Base-by-base conservation (phyloP, 2,329 filamentous ascomycete species). In the Penicillium sp. region DNA sequence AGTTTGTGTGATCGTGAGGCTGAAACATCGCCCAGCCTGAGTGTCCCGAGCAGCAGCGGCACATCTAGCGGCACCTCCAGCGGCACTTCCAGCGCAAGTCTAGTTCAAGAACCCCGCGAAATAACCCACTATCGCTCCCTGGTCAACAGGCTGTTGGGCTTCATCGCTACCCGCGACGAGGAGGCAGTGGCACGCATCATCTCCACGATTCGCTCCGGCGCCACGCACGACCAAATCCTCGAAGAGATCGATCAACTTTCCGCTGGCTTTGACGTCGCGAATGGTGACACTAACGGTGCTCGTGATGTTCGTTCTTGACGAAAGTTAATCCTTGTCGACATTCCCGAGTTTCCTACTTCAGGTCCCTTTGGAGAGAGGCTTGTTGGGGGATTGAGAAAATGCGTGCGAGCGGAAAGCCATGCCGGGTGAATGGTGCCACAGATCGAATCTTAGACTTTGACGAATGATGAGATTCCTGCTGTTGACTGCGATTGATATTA, bases 191-290 rank as follows among this genome's bases (percentile, higher is more conserved):
- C 60, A 19, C 63, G 48, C 27, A 45, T 73, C 50, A 54, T 73
- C 45, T 54, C 61, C 26, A 49, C 63, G 22, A 70, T 73, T 43
- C 70, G 69, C 31, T 63, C 68, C 14, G 68, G 69, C 19, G 69
- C 66, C 9, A 69, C 70, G 7, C 58, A 70, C 11, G 50, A 63
- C 46, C 59, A 69, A 16, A 69, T 73, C 16, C 63, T 66, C 43
- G 50, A 54, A 7, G 53, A 55, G 5, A 48, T 73, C 48, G 58
- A 63, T 21, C 58, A 58, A 29, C 27, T 60, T 13, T 52, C 52
- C 31, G 44, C 43, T 7, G 57, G 31, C 35, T 31, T 14, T 16
- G 22, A 31, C 50, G 37, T 14, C n/a, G n/a, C 45, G 14, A 53
- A 47, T 24, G 19, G 35, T 8, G 19, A 24, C 19, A 49, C 43